Conservation (phyloP, 108 stramenopile species). For the Cyclotella atomus region DNA sequence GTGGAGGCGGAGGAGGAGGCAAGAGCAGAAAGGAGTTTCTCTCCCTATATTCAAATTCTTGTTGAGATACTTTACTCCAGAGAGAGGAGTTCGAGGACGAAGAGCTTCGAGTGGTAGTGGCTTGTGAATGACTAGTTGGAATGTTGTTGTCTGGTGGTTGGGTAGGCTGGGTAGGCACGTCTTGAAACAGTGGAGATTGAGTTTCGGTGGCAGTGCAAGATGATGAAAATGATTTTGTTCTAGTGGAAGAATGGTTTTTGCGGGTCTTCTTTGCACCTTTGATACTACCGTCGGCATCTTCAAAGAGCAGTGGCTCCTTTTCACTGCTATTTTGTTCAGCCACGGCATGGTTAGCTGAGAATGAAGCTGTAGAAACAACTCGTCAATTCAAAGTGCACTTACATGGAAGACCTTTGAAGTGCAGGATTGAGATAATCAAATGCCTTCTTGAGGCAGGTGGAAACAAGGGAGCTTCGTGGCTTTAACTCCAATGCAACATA, state of each 20-base stretch:
- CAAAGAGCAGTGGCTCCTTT: neutral
- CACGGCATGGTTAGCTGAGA: neutral
- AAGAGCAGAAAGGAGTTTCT: neutral
- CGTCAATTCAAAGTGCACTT: neutral
- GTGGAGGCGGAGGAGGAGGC: conserved; percentile 1
- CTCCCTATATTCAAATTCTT: conserved; percentile 8
- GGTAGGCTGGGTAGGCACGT: too few relatives aligned
- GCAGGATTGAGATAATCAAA: neutral
- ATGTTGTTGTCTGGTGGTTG: neutral
- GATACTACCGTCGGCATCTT: neutral
- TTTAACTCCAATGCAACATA: neutral
- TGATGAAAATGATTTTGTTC: conserved; percentile 1
- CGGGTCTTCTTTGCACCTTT: neutral
- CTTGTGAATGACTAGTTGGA: neutral
- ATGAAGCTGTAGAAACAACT: neutral
- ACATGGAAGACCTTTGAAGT: neutral
- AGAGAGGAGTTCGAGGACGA: neutral
- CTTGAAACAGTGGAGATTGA: neutral
- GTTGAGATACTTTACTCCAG: neutral
- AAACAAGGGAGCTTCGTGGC: neutral
- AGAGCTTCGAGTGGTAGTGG: neutral
- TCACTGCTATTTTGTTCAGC: neutral
- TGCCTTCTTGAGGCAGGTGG: neutral
- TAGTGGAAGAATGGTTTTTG: neutral
- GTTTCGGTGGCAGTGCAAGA: neutral